Percentiles rank a stretch among this genome's conserved stretches.
Conservation (phyloP, 1,139 yeast genomes). For the Blastobotrys malaysiensis region DNA sequence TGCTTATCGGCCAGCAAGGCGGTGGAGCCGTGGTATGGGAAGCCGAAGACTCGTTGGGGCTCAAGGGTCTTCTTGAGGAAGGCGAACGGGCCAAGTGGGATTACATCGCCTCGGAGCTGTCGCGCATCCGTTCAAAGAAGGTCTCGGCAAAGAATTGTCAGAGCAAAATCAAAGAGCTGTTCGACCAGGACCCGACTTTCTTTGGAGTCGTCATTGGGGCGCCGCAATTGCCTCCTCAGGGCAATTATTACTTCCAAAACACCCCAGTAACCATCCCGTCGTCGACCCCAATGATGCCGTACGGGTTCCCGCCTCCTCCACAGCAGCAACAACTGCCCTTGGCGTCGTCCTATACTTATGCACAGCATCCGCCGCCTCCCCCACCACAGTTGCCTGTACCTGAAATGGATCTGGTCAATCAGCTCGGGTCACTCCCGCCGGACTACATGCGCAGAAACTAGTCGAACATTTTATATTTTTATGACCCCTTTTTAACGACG, state of each 20-base stretch:
- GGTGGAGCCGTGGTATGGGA: constrained; percentile 67
- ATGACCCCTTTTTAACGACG: neutral
- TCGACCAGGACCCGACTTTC: constrained; percentile 50
- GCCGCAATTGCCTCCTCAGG: neutral
- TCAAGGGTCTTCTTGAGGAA: constrained; percentile 53
- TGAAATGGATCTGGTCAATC: constrained; percentile 5
- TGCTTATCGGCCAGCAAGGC: constrained; percentile 78
- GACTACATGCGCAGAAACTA: constrained; percentile 11
- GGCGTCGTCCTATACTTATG: neutral
- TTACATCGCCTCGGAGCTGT: constrained; percentile 55
- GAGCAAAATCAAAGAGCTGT: constrained; percentile 47
- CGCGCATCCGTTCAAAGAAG: constrained; percentile 52
- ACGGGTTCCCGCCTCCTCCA: constrained; percentile 1
- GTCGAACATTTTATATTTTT: neutral
- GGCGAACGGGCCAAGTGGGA: constrained; percentile 73
- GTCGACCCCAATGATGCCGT: constrained; percentile 1
- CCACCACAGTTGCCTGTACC: neutral
- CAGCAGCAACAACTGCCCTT: constrained; percentile 3
- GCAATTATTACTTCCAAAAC: neutral
- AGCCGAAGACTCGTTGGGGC: constrained; percentile 47
- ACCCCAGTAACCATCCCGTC: neutral
- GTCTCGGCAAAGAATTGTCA: constrained; percentile 54
- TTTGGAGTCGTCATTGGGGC: constrained; percentile 44
- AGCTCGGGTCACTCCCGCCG: constrained; percentile 1
- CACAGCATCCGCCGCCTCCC: constrained; percentile 5